These are phyloP conservation scores for Myxozyma kluyveri DNA, from an alignment of 805 yeast species.

Conservation along the genomic window DNA sequence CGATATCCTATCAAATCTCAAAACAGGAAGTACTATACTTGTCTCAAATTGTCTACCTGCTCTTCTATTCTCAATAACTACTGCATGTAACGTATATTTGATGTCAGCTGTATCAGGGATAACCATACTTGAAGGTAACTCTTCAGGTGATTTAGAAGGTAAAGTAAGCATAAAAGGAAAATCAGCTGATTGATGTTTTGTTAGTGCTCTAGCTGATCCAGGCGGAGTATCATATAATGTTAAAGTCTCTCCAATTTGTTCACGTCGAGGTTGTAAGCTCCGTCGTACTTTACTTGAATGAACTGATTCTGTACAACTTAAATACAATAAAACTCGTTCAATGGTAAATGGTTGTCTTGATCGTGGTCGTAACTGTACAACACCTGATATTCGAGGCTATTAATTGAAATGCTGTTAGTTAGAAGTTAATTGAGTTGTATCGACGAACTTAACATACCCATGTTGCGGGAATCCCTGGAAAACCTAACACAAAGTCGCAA, in stretches of 20 bases:
- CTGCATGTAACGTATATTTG: slow-evolving; percentile 38
- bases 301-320: slow-evolving; percentile 41
- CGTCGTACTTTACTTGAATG: too few relatives aligned
- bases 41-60: not conserved
- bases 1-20: slow-evolving; percentile 42
- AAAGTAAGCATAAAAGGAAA: slow-evolving; percentile 40
- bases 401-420: not conserved
- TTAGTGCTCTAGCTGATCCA: slow-evolving; percentile 32
- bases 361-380: slow-evolving; percentile 40
- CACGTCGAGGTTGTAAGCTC: too few relatives aligned
- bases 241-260: slow-evolving; percentile 35
- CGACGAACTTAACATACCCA: slow-evolving; percentile 31
- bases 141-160: slow-evolving; percentile 36
- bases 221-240: slow-evolving; percentile 40
- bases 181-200: slow-evolving; percentile 36
- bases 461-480: slow-evolving; percentile 45
- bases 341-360: slow-evolving; percentile 33
- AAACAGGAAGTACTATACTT: slow-evolving; percentile 36
- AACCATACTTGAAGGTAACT: slow-evolving; percentile 40
- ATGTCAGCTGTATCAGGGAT: slow-evolving; percentile 29
- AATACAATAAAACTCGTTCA: slow-evolving; percentile 36
- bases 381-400: slow-evolving; percentile 43
- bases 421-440: not conserved
- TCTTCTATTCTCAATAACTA: slow-evolving; percentile 23
- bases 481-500: slow-evolving; percentile 43